These are phyloP conservation scores for Kluyveromyces marxianus DNA, from an alignment of 1,139 yeast genomes.

Conservation along the genomic window DNA sequence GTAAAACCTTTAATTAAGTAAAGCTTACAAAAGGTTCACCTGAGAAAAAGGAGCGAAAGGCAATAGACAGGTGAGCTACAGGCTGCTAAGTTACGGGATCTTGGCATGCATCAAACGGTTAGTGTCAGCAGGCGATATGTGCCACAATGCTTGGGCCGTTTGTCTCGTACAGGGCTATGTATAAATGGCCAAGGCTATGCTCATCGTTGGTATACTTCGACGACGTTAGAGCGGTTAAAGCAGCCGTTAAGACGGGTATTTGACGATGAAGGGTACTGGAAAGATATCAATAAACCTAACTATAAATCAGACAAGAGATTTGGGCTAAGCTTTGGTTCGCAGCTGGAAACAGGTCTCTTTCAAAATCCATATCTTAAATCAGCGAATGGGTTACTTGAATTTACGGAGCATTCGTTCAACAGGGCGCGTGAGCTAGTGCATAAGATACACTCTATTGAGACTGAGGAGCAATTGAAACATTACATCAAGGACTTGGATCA, in stretches of 20 bases:
- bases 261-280: constrained; percentile 22
- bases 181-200: too few relatives aligned
- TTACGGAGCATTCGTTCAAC: constrained; percentile 54
- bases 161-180: too few relatives aligned
- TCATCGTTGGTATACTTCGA: not conserved
- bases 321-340: not conserved
- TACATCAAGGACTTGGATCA: constrained; percentile 71
- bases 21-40: too few relatives aligned
- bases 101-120: not conserved
- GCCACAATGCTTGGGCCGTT: not conserved
- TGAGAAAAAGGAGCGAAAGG: too few relatives aligned
- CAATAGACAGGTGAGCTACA: too few relatives aligned
- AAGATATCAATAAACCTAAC: constrained; percentile 8
- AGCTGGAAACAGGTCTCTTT: constrained; percentile 54
- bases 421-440: constrained; percentile 58
- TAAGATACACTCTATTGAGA: constrained; percentile 43
- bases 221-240: not conserved
- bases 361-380: constrained; percentile 58
- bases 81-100: not conserved
- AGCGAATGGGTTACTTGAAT: constrained; percentile 64
- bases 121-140: not conserved
- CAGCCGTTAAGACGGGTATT: constrained; percentile 13
- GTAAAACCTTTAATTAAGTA: too few relatives aligned
- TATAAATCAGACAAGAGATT: constrained; percentile 5
- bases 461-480: constrained; percentile 40